Evolutionary conservation across 2,329 filamentous ascomycete species (phyloP).

Genomic region (Scleromitrula shiraiana): DNA sequence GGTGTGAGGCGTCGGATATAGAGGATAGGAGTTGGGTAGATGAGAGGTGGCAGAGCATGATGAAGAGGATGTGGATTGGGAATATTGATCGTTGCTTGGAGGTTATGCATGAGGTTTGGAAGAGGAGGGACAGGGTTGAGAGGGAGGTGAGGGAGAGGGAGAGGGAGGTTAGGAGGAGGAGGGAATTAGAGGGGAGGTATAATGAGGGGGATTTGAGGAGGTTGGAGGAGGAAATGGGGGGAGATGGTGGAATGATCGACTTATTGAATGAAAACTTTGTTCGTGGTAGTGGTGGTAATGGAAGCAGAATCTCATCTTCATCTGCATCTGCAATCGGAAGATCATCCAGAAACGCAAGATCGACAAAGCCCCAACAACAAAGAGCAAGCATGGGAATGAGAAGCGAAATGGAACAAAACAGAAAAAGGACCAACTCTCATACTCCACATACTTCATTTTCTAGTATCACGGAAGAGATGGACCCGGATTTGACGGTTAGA

Average conservation of each 20-base stretch:
- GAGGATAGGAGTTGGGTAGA: slow-evolving; percentile 59
- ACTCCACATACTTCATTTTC: too few relatives aligned
- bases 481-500: slow-evolving; percentile 55
- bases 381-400: too few relatives aligned
- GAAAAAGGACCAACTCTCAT: too few relatives aligned
- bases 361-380: too few relatives aligned
- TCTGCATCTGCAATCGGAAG: slow-evolving; percentile 1
- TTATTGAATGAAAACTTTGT: slow-evolving; percentile 26
- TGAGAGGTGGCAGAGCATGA: slow-evolving; percentile 54
- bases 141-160: slow-evolving; percentile 17
- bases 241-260: too few relatives aligned
- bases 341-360: too few relatives aligned
- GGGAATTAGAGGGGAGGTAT: not conserved
- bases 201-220: slow-evolving; percentile 19
- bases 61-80: slow-evolving; percentile 54
- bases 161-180: slow-evolving; percentile 13
- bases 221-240: slow-evolving; percentile 25
- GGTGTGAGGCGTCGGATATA: slow-evolving; percentile 50
- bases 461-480: slow-evolving; percentile 37
- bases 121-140: slow-evolving; percentile 44
- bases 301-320: slow-evolving; percentile 12
- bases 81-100: slow-evolving; percentile 58
- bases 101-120: slow-evolving; percentile 60
- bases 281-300: not conserved
- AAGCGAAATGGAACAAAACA: too few relatives aligned